Base-by-base conservation (phyloP, 306 rosid species). In the Cicer chorassanicum region DNA sequence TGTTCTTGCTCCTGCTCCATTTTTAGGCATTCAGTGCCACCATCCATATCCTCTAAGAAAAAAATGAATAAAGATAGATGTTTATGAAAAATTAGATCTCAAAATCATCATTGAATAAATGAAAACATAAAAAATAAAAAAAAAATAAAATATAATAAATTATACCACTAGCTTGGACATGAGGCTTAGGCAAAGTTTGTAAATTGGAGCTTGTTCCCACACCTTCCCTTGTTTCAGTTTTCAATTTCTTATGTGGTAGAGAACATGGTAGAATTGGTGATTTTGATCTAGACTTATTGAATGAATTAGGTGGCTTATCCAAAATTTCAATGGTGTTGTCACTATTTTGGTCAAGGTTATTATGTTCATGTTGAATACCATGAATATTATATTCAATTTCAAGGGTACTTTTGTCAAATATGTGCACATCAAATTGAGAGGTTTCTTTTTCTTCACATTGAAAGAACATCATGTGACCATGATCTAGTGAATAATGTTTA, bases 181-280 rank as follows among this genome's bases (percentile, higher is more conserved):
- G 15, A 68, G 10, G 1, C n/a, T 16, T 54, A 11, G 61, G 70
- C 29, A 68, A 1, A 7, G 44, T 45, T 29, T 55, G 41, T 21
- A 16, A 8, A 57, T 59, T 57, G 19, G 60, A 24, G 81, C 63
- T 57, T 68, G 36, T 44, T 67, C 38, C 59, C 34, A 43, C 50
- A 54, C 13, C 75, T 53, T 39, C 21, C 16, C 9, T 15, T 6
- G 3, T 36, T 19, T 53, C 6, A 40, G 60, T 14, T 67, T 41
- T 56, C 68, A 66, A 7, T 55, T n/a, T 76, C 57, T 55, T 67
- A 4, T 0, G 21, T 44, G 41, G 50, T 9, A 11, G 40, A 55
- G 80, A 19, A 55, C 4, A 15, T 8, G 41, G 29, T 21, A 21
- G 5, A 9, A 66, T 43, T 65, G 38, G 56, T 40, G 74, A 10